Base-by-base conservation (phyloP, 352 stramenopile genomes). In the Phytophthora macrochlamydospora region DNA sequence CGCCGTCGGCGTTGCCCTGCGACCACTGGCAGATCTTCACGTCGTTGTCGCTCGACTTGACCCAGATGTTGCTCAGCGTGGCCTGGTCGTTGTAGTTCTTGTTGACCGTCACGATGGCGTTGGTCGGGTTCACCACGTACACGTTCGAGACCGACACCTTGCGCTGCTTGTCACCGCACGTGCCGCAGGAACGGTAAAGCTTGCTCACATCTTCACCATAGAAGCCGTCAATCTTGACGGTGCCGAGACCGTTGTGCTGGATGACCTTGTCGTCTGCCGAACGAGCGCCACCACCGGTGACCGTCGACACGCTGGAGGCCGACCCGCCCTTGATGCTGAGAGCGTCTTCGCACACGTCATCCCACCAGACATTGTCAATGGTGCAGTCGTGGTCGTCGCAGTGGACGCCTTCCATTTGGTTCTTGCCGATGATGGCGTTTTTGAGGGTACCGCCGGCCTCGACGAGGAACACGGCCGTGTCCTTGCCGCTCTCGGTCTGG, bases 11-110 rank as follows among this genome's bases (percentile, higher is more conserved):
- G 43, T 49, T 49, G 14, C 43, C 51, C 51, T 57, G 32, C 7
- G 51, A 57, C 51, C 51, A 57, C 32, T 57, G 51, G 32, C 51
- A 57, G 31, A 57, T 28, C 31, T 38, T 38, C 51, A 31, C 38
- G 32, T 42, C 30, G 12, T 9, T 46, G 3, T 31, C 31, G 43
- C 9, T 49, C 13, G 43, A 49, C 43, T 49, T 28, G 13, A 49
- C 43, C 12, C 14, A 28, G 18, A 49, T 29, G 43, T 49, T 49
- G 3, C 29, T 49, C 43, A 49, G 7, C 3, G 43, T 49, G 7
- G 43, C 43, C 43, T 49, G 43, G 43, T 49, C 43, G 8, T 29
- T 29, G 11, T 29, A 49, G 43, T 49, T 49, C 43, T 49, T 49
- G 43, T 49, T 49, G 13, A 49, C 43, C 8, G 43, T 49, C 43